Conservation (phyloP, 345 rosid species). For the Eucalyptus pumila region DNA sequence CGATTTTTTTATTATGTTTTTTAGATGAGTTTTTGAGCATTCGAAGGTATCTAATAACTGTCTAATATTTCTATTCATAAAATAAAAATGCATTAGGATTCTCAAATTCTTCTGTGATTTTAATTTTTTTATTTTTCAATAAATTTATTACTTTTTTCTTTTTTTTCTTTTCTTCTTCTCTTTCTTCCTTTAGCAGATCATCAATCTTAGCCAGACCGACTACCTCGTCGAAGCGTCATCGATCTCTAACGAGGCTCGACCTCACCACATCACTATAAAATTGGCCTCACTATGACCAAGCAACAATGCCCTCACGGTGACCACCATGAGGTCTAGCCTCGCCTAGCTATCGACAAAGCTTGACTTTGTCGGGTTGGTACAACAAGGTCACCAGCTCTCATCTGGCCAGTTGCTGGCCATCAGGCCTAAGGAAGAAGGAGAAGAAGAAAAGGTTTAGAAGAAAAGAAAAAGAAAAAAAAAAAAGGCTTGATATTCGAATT, state of each 20-base stretch:
- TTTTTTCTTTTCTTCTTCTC: too few species aligned
- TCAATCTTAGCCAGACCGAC: fast-evolving
- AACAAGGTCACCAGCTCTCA: fast-evolving
- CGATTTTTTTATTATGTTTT: too few species aligned
- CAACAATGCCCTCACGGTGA: fast-evolving
- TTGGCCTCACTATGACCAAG: fast-evolving
- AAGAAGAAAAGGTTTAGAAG: too few species aligned
- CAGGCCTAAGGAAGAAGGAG: too few species aligned
- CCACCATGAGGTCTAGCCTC: too few species aligned
- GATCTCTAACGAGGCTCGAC: fast-evolving
- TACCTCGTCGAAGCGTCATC: fast-evolving
- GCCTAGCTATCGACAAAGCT: fast-evolving
- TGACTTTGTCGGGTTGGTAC: fast-evolving
- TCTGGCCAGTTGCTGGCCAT: fast-evolving
- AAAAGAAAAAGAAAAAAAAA: fast-evolving
- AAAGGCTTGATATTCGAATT: too few species aligned
- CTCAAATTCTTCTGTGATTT: too few species aligned
- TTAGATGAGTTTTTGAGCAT: too few species aligned
- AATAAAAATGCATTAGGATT: fast-evolving
- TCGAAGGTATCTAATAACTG: fast-evolving
- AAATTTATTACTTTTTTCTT: too few species aligned
- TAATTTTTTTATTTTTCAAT: too few species aligned
- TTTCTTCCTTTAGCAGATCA: fast-evolving
- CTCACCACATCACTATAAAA: fast-evolving
- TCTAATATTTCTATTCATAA: fast-evolving